Percentiles rank a stretch among this genome's conserved stretches.
These are phyloP conservation scores for Naganishia sp. DNA, from an alignment of 1,284 basidiomycete species.

Conservation along the genomic window DNA sequence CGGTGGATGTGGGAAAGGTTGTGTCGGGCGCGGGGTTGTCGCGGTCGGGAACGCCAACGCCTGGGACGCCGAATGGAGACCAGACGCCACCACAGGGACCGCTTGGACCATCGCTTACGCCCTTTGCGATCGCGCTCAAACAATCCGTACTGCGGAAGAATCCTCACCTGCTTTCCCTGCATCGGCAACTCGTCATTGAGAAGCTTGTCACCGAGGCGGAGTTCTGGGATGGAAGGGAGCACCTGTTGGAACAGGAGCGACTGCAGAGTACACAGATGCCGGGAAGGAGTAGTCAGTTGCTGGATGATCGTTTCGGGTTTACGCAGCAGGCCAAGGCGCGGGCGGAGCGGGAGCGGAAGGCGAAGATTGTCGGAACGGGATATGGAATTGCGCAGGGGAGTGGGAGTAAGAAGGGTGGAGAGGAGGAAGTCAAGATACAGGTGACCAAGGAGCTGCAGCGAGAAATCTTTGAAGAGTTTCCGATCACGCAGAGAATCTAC, in stretches of 20 bases:
- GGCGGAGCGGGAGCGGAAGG: conserved; percentile 24
- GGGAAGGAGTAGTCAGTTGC: conserved; percentile 79
- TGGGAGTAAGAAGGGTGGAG: conserved; percentile 38
- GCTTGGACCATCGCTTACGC: conserved; percentile 27
- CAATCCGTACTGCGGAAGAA: conserved; percentile 76
- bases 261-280: conserved; percentile 62
- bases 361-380: conserved; percentile 39
- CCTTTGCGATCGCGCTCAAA: conserved; percentile 57
- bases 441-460: conserved; percentile 90
- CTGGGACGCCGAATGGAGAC: conserved; percentile 46
- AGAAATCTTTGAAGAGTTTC: conserved; percentile 97
- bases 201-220: conserved; percentile 85
- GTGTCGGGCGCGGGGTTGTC: neutral
- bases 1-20: conserved; percentile 11
- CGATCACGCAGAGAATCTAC: conserved; percentile 88
- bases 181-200: conserved; percentile 79
- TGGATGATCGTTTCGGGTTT: conserved; percentile 79
- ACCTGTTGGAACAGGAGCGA: conserved; percentile 36
- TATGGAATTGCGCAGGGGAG: conserved; percentile 30
- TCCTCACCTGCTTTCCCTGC: conserved; percentile 72
- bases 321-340: conserved; percentile 67
- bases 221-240: conserved; percentile 83
- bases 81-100: conserved; percentile 41
- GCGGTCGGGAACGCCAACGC: conserved; percentile 12
- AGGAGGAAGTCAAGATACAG: conserved; percentile 69